A percentile compares a stretch with the other conserved stretches of the same genome.
These are phyloP conservation scores for Ogataea hybrid DNA, from an alignment of 1,139 yeast species.

Conservation along the genomic window DNA sequence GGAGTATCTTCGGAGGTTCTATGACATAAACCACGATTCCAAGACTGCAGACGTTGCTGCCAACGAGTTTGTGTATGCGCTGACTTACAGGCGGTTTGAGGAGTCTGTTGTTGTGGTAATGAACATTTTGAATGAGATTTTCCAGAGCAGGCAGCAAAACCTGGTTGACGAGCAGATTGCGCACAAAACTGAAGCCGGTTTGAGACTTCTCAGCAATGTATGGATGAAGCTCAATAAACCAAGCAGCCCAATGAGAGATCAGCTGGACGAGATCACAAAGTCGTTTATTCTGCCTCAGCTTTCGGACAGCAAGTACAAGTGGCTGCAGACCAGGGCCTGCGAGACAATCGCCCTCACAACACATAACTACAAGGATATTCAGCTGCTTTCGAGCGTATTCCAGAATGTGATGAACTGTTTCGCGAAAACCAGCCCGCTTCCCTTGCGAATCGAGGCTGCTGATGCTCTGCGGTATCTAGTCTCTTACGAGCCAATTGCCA, in stretches of 20 bases:
- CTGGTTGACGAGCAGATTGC: slow-evolving; percentile 36
- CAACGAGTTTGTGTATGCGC: slow-evolving; percentile 63
- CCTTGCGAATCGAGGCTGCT: slow-evolving; percentile 51
- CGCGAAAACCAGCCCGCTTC: slow-evolving; percentile 43
- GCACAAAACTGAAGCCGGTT: slow-evolving; percentile 49
- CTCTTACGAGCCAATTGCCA: slow-evolving; percentile 46
- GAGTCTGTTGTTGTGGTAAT: slow-evolving; percentile 43
- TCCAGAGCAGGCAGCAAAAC: slow-evolving; percentile 41
- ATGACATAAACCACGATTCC: slow-evolving; percentile 68
- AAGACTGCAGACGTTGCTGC: slow-evolving; percentile 83
- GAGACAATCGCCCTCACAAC: slow-evolving; percentile 50
- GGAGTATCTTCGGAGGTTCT: slow-evolving; percentile 67
- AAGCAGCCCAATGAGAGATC: slow-evolving; percentile 44
- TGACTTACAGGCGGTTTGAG: slow-evolving; percentile 43
- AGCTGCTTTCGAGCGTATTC: slow-evolving; percentile 44
- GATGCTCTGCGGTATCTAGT: slow-evolving; percentile 53
- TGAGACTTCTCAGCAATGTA: slow-evolving; percentile 46
- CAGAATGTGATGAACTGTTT: slow-evolving; percentile 46
- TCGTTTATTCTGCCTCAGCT: slow-evolving; percentile 49
- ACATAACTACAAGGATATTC: slow-evolving; percentile 40
- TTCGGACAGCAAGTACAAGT: slow-evolving; percentile 37
- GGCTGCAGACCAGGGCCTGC: slow-evolving; percentile 56
- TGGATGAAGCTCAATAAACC: slow-evolving; percentile 42
- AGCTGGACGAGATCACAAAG: slow-evolving; percentile 44
- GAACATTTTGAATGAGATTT: slow-evolving; percentile 49